Conservation (phyloP, 306 rosid genomes). For the Corylus americana region DNA sequence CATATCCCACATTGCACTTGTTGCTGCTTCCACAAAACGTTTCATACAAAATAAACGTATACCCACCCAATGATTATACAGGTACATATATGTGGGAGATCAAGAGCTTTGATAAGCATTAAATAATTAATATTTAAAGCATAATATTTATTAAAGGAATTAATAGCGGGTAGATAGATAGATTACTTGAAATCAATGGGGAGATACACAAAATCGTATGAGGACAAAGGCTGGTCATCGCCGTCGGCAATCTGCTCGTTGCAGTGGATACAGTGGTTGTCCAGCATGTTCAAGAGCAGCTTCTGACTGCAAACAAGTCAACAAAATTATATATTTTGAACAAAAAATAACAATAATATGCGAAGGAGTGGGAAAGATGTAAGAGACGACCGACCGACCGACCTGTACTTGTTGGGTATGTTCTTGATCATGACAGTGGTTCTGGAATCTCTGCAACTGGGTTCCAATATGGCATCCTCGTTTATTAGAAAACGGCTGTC, state of each 20-base stretch:
- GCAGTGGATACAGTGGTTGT: constrained; percentile 90
- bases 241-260: constrained; percentile 66
- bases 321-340: neutral
- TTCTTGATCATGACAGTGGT: constrained; percentile 95
- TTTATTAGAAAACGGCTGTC: constrained; percentile 65
- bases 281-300: constrained; percentile 87
- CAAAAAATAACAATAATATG: neutral
- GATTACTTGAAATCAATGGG: constrained; percentile 95
- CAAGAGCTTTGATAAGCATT: too few relatives aligned
- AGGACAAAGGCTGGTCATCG: constrained; percentile 61
- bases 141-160: neutral
- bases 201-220: constrained; percentile 88
- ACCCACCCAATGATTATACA: too few relatives aligned
- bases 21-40: constrained; percentile 45
- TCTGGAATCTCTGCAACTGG: constrained; percentile 56
- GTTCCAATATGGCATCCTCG: constrained; percentile 50
- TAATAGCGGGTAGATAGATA: neutral
- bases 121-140: neutral
- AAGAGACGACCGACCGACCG: neutral
- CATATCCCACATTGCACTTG: constrained; percentile 98
- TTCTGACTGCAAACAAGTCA: constrained; percentile 59
- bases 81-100: too few relatives aligned
- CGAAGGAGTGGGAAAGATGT: neutral
- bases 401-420: constrained; percentile 99
- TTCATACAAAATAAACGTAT: too few relatives aligned